These are phyloP conservation scores for Hypoxylon lenormandii DNA, from an alignment of 495 filamentous ascomycete genomes.

Conservation along the genomic window DNA sequence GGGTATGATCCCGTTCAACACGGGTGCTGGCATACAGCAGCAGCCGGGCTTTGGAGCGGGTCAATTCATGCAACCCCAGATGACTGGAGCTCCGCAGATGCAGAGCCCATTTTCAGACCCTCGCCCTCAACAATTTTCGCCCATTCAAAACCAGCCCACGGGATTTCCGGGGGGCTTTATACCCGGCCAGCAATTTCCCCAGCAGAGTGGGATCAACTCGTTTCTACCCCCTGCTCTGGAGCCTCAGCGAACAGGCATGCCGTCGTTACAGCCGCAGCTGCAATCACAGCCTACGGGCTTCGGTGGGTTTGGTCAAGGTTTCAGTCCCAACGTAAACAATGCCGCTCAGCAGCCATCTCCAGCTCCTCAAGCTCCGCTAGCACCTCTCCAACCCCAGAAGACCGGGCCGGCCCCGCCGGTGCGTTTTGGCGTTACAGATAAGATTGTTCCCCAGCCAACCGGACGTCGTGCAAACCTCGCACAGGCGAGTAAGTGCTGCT, in stretches of 20 bases:
- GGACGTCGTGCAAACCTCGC: slow-evolving; percentile 88
- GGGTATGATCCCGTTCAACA: slow-evolving; percentile 55
- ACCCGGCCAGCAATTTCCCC: slow-evolving; percentile 58
- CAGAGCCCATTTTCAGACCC: slow-evolving; percentile 65
- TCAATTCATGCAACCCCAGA: slow-evolving; percentile 62
- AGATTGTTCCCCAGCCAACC: slow-evolving; percentile 87
- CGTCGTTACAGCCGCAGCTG: slow-evolving; percentile 57
- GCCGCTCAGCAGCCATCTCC: slow-evolving; percentile 63
- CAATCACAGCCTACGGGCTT: slow-evolving; percentile 63
- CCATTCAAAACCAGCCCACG: slow-evolving; percentile 72
- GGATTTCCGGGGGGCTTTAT: slow-evolving; percentile 71
- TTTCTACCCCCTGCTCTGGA: slow-evolving; percentile 67
- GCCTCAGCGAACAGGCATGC: slow-evolving; percentile 64
- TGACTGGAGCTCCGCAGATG: slow-evolving; percentile 52
- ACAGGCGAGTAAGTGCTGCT: slow-evolving; percentile 87
- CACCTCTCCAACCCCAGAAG: slow-evolving; percentile 78
- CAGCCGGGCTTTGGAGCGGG: slow-evolving; percentile 69
- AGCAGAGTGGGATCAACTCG: slow-evolving; percentile 66
- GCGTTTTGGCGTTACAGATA: slow-evolving; percentile 86
- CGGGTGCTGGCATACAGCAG: slow-evolving; percentile 61
- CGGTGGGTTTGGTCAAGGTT: slow-evolving; percentile 66
- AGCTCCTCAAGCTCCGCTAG: slow-evolving; percentile 39
- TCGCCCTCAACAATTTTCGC: slow-evolving; percentile 68
- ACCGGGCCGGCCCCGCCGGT: slow-evolving; percentile 93
- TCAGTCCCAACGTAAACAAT: slow-evolving; percentile 57